Evolutionary conservation across 768 basidiomycete genomes (phyloP), one percentile per base, ranked within the genome.

Genomic region (Suillus fuscotomentosus): DNA sequence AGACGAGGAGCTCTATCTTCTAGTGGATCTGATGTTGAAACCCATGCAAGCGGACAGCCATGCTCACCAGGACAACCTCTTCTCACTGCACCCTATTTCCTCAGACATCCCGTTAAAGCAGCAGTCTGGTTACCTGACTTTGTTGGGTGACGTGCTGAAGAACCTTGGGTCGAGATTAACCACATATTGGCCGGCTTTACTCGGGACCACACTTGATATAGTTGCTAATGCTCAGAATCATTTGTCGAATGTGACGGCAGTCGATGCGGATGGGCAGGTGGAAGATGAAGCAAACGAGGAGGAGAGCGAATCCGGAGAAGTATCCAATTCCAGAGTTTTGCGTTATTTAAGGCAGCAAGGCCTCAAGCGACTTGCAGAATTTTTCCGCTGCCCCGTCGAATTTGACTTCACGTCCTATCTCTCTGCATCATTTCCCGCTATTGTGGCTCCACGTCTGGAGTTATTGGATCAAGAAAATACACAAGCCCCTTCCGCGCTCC

Each of bases 1-100:
- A 0, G 82, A 90, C 50, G 81, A 84, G 17, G 97, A 98, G 72
- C 82, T 99, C 7, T 79, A 79, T 0, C 78, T 93, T 1, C 80
- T 99, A 0, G 86, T 96, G 20, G 89, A 94, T 67, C 81, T 99
- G 63, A 99, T 99, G 94, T 75, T 98, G 47, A 82, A 83, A 59
- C 92, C 93, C 0, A 83, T 96, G 63, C 77, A 79, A 5, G 75
- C 76, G 62, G 74, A 76, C 67, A 67, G 70, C 39, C 65, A 69
- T 17, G 24, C 63, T 34, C 70, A 71, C 34, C 68, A 62, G 63
- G 73, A 74, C 15, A 67, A 63, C 17, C 60, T 27, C 2, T 84
- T 82, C 62, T 60, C 22, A 3, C 62, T 82, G 22, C 62, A 51
- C 1, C 66, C 79, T n/a, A 62, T 76, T 6, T 69, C 76, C 17